These are phyloP conservation scores for Starmerella roubikii DNA, from an alignment of 805 yeast species.

Conservation along the genomic window DNA sequence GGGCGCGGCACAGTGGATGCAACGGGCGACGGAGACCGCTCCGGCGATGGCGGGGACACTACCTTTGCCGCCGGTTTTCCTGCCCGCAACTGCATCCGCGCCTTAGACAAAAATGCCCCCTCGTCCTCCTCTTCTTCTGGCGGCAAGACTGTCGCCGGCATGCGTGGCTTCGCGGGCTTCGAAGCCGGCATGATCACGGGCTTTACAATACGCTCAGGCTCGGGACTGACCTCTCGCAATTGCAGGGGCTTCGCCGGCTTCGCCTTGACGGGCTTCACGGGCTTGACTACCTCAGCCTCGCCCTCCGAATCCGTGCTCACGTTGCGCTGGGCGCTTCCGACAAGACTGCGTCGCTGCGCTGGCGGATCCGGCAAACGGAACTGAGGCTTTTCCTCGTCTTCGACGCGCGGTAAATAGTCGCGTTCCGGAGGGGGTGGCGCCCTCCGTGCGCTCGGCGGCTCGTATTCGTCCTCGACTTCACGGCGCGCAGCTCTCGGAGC, in stretches of 20 bases:
- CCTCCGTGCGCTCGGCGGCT: no score
- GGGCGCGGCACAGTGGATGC: not conserved
- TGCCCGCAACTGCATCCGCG: slow-evolving; percentile 3
- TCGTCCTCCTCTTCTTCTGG: slow-evolving; percentile 11
- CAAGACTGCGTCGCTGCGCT: slow-evolving; percentile 10
- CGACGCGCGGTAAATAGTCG: no score
- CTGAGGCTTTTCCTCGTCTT: no score
- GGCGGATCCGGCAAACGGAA: not conserved
- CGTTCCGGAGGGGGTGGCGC: no score
- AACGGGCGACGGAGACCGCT: not conserved
- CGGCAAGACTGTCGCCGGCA: slow-evolving; percentile 7
- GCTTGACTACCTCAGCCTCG: not conserved
- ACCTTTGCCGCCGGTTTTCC: not conserved
- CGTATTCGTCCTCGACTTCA: no score
- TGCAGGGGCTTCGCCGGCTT: not conserved
- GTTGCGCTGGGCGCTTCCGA: slow-evolving; percentile 13
- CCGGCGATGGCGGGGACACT: not conserved
- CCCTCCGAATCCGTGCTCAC: not conserved
- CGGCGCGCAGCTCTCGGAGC: no score
- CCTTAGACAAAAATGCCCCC: slow-evolving; percentile 12
- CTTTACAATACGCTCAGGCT: slow-evolving; percentile 6
- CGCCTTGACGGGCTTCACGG: not conserved
- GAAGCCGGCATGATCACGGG: not conserved
- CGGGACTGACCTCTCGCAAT: not conserved
- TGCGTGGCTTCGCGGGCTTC: slow-evolving; percentile 2